Evolutionary conservation across 805 yeast species (phyloP).

Genomic region (Pichia manshurica): DNA sequence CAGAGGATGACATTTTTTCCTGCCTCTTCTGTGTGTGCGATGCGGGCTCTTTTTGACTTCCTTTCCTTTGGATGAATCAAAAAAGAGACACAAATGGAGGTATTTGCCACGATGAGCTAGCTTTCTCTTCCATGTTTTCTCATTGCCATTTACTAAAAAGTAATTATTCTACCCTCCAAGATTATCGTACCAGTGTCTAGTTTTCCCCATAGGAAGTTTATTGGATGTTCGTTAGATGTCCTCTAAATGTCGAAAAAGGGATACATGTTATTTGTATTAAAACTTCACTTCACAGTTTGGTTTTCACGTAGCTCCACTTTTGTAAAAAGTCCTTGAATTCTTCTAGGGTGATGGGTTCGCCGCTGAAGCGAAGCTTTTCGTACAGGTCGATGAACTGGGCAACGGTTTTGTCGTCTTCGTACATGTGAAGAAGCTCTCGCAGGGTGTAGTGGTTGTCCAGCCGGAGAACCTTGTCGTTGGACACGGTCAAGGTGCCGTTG

Average conservation of each 20-base stretch:
- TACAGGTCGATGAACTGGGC: constrained; percentile 45
- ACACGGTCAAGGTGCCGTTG: constrained; percentile 25
- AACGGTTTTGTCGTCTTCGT: constrained; percentile 8
- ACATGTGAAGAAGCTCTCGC: constrained; percentile 29
- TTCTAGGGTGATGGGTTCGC: constrained; percentile 48
- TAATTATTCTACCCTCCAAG: constrained; percentile 46
- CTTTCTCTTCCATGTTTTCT: constrained; percentile 53
- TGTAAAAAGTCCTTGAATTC: constrained; percentile 59
- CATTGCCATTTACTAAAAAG: constrained; percentile 51
- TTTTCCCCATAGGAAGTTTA: constrained; percentile 58
- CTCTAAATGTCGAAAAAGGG: constrained; percentile 55
- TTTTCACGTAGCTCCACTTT: constrained; percentile 26
- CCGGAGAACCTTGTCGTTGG: constrained; percentile 17
- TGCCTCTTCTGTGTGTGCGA: not conserved
- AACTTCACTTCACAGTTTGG: not conserved
- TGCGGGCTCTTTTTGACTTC: not conserved
- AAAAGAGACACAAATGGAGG: constrained; percentile 46
- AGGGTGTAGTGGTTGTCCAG: constrained; percentile 20
- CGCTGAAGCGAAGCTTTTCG: constrained; percentile 65
- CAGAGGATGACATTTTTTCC: not conserved
- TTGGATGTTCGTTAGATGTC: constrained; percentile 43
- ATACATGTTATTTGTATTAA: constrained; percentile 19
- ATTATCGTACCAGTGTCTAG: constrained; percentile 25
- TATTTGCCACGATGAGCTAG: constrained; percentile 66
- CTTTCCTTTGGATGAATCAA: constrained; percentile 41